phyloP scores from a whole-genome alignment of 108 stramenopile species.

The Nitzschia inconspicua region DNA sequence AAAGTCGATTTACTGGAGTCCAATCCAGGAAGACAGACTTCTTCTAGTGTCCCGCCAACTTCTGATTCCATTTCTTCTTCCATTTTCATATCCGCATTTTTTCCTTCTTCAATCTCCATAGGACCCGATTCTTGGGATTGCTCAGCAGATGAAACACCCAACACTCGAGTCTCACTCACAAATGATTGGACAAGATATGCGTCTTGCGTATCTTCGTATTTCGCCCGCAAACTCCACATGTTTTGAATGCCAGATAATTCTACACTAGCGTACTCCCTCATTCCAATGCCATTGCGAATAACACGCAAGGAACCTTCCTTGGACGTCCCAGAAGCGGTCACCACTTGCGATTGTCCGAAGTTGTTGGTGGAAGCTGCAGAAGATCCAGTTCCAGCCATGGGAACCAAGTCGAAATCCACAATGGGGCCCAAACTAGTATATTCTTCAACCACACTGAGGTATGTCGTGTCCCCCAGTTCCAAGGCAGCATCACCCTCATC shows the following conservation, averaged over 20 bases:
- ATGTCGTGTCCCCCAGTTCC: conserved; percentile 48
- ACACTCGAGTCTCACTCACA: conserved; percentile 89
- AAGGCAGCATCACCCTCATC: conserved; percentile 14
- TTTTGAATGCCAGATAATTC: conserved; percentile 93
- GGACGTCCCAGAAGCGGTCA: conserved; percentile 89
- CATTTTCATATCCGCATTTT: conserved; percentile 18
- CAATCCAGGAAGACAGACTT: conserved; percentile 74
- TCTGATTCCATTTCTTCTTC: conserved; percentile 40
- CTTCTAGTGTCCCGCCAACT: conserved; percentile 62
- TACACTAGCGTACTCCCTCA: conserved; percentile 87
- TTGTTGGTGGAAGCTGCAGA: neutral
- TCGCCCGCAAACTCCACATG: conserved; percentile 86
- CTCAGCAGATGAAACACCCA: conserved; percentile 63
- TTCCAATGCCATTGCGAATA: conserved; percentile 95
- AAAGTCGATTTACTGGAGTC: conserved; percentile 54
- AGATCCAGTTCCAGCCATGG: conserved; percentile 31
- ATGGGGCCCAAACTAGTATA: conserved; percentile 96
- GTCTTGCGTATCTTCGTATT: conserved; percentile 62
- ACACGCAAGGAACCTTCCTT: conserved; percentile 88
- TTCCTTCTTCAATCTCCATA: conserved; percentile 48
- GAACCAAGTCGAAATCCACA: conserved; percentile 93
- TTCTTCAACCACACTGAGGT: conserved; percentile 84
- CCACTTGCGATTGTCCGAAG: conserved; percentile 74
- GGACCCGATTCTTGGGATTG: conserved; percentile 25
- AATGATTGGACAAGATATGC: conserved; percentile 91